A percentile compares a stretch with the other conserved stretches of the same genome.
These are phyloP conservation scores for Collybia sp. DNA, from an alignment of 768 basidiomycete genomes.

Conservation along the genomic window DNA sequence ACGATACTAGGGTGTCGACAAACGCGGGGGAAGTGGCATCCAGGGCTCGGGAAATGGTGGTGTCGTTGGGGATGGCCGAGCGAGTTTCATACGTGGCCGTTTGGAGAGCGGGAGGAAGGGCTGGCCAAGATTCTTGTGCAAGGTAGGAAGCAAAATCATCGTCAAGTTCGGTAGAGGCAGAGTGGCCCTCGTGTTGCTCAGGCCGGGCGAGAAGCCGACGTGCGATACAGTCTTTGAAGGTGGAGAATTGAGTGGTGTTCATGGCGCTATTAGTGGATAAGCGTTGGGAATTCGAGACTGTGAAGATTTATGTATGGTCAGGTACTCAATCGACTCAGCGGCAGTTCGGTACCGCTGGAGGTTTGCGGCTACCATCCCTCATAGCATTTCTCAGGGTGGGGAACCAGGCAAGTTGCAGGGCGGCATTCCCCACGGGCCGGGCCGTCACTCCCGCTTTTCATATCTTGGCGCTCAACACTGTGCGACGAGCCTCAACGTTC, in stretches of 20 bases:
- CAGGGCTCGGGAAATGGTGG: conserved; percentile 29
- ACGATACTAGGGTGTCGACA: conserved; percentile 46
- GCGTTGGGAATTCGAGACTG: too few species aligned
- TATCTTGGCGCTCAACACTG: too few species aligned
- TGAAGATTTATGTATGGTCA: too few species aligned
- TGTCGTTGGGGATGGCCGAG: conserved; percentile 20
- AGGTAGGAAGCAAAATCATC: conserved; percentile 48
- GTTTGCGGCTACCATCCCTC: too few species aligned
- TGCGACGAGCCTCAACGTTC: too few species aligned
- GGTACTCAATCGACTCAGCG: too few species aligned
- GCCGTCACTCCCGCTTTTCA: too few species aligned
- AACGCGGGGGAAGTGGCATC: conserved; percentile 36
- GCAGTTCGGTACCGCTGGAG: too few species aligned
- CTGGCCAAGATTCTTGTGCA: conserved; percentile 43
- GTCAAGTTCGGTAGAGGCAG: conserved; percentile 30
- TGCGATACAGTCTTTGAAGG: conserved; percentile 44
- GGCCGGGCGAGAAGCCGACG: conserved; percentile 29
- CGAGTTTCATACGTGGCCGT: conserved; percentile 33
- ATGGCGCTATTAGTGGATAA: too few species aligned
- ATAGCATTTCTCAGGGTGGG: too few species aligned
- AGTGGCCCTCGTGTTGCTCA: conserved; percentile 9
- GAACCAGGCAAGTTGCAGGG: too few species aligned
- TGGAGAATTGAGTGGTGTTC: conserved; percentile 16
- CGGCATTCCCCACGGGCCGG: too few species aligned
- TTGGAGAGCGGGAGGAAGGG: conserved; percentile 30